phyloP scores from a whole-genome alignment of 768 basidiomycete species.

The Scleroderma citrinum region DNA sequence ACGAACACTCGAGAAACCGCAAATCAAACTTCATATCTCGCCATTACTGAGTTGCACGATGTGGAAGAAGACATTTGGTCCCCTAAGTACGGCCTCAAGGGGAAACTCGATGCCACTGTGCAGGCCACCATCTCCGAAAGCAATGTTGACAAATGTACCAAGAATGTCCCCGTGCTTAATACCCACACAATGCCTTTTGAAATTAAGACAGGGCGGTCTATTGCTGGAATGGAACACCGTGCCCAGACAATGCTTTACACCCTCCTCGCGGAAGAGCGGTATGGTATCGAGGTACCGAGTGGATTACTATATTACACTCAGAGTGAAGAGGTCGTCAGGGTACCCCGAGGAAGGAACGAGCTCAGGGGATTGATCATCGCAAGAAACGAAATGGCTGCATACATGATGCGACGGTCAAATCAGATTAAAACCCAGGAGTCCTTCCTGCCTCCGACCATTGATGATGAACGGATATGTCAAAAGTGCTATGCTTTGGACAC shows the following conservation, averaged over 20 bases:
- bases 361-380: slow-evolving; percentile 74
- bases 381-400: slow-evolving; percentile 80
- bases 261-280: slow-evolving; percentile 84
- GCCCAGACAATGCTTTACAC: slow-evolving; percentile 99
- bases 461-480: slow-evolving; percentile 72
- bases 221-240: slow-evolving; percentile 83
- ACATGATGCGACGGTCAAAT: slow-evolving; percentile 52
- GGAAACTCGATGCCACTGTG: slow-evolving; percentile 91
- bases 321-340: slow-evolving; percentile 77
- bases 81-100: slow-evolving; percentile 90
- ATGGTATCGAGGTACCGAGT: slow-evolving; percentile 70
- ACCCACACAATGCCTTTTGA: slow-evolving; percentile 67
- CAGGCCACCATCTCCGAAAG: slow-evolving; percentile 55
- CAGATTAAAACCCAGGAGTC: slow-evolving; percentile 32
- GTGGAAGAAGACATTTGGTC: slow-evolving; percentile 99
- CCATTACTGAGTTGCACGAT: slow-evolving; percentile 72
- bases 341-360: slow-evolving; percentile 77
- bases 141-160: slow-evolving; percentile 17
- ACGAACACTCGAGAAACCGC: slow-evolving; percentile 56
- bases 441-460: slow-evolving; percentile 84
- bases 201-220: slow-evolving; percentile 87
- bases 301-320: slow-evolving; percentile 95
- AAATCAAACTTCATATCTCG: slow-evolving; percentile 50
- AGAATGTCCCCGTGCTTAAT: slow-evolving; percentile 16
- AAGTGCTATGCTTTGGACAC: slow-evolving; percentile 77